Evolutionary conservation across 495 filamentous ascomycete genomes (phyloP).

Genomic region (Rostrohypoxylon terebratum): DNA sequence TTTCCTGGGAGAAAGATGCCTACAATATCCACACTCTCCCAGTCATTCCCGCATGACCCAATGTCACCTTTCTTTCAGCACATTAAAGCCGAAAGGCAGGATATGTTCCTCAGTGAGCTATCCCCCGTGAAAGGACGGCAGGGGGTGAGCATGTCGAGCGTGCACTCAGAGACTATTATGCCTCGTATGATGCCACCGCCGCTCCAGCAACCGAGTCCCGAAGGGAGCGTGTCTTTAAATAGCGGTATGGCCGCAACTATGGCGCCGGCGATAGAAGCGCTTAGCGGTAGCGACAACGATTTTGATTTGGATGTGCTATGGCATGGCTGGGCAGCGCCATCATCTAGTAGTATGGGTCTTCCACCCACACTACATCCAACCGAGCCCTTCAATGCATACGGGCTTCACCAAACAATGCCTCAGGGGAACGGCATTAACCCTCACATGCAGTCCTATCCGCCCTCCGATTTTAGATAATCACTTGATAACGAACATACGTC

Average conservation of each 20-base stretch:
- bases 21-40: constrained; percentile 38
- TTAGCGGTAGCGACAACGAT: constrained; percentile 57
- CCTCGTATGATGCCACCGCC: constrained; percentile 41
- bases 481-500: not conserved
- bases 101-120: constrained; percentile 33
- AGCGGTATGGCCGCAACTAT: constrained; percentile 49
- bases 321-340: constrained; percentile 48
- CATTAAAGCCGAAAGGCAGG: constrained; percentile 42
- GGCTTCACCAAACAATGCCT: constrained; percentile 28
- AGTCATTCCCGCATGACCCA: constrained; percentile 45
- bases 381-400: constrained; percentile 25
- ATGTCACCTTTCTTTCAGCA: constrained; percentile 52
- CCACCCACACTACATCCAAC: constrained; percentile 8
- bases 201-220: constrained; percentile 56
- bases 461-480: constrained; percentile 25
- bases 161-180: constrained; percentile 30
- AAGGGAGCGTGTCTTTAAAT: constrained; percentile 63
- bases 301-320: constrained; percentile 69
- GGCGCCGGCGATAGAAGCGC: constrained; percentile 50
- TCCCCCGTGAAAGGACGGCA: constrained; percentile 39
- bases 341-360: constrained; percentile 15
- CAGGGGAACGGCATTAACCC: constrained; percentile 30
- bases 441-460: constrained; percentile 26
- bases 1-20: constrained; percentile 46
- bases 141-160: constrained; percentile 25